Conservation (phyloP, 2,329 filamentous ascomycete genomes). For the Pseudogymnoascus sp. region DNA sequence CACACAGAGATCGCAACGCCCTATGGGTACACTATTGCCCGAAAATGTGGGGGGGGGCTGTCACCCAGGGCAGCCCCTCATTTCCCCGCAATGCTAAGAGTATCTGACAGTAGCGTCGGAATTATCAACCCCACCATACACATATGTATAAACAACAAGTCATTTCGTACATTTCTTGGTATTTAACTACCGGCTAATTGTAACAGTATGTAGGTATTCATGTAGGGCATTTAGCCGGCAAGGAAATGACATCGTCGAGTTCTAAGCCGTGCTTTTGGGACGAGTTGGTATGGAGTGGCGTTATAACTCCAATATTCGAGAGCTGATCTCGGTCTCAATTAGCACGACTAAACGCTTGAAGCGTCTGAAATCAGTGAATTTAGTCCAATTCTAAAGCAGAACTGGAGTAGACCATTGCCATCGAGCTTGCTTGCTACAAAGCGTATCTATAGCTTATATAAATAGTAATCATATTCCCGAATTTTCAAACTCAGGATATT, state of each 20-base stretch:
- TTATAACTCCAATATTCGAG: neutral
- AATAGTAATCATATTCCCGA: neutral
- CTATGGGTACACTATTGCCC: neutral
- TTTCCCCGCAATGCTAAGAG: neutral
- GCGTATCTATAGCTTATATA: neutral
- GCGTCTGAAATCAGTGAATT: neutral
- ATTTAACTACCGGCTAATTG: neutral
- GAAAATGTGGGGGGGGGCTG: neutral
- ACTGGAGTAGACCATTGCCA: neutral
- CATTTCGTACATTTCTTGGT: neutral
- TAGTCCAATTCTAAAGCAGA: neutral
- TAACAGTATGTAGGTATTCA: neutral
- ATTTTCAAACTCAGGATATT: neutral
- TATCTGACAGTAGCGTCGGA: neutral
- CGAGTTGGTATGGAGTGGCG: neutral
- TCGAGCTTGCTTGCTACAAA: neutral
- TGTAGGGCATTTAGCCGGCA: neutral
- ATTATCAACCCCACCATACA: neutral
- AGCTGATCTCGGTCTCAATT: neutral
- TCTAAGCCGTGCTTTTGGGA: neutral
- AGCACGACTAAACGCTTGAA: neutral
- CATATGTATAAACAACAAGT: no score
- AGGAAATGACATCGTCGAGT: neutral
- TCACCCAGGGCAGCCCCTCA: neutral
- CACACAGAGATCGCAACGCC: neutral